Percentiles rank a stretch among this genome's conserved stretches.
Evolutionary conservation across 2,329 filamentous ascomycete genomes (phyloP).

Genomic region (Arachnopeziza araneosa): DNA sequence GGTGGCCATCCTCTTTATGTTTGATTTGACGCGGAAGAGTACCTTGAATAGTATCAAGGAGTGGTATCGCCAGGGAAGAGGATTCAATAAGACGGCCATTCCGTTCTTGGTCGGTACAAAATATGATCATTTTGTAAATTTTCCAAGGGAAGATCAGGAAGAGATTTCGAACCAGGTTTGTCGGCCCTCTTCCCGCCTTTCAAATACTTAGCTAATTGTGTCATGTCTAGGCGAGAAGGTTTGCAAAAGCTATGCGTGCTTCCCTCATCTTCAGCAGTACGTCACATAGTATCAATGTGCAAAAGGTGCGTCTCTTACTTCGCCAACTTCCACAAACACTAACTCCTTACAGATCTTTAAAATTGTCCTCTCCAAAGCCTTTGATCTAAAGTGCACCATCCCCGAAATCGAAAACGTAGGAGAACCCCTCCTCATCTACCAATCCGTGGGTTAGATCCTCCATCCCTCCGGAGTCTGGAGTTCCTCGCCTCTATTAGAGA

Average conservation of each 20-base stretch:
- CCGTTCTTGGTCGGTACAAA: constrained; percentile 96
- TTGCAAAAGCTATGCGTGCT: constrained; percentile 97
- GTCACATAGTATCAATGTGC: constrained; percentile 98
- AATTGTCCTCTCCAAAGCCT: constrained; percentile 96
- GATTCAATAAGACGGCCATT: constrained; percentile 99
- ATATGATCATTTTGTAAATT: constrained; percentile 99
- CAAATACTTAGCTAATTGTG: constrained; percentile 1
- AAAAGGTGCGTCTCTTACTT: constrained; percentile 66
- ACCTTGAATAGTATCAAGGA: constrained; percentile 99
- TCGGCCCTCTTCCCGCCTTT: neutral
- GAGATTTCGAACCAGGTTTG: constrained; percentile 92
- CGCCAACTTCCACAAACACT: neutral
- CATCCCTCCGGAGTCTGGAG: too few relatives aligned
- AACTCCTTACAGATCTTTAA: constrained; percentile 81
- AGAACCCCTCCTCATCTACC: constrained; percentile 90
- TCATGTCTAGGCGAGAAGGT: constrained; percentile 71
- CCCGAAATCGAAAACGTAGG: constrained; percentile 98
- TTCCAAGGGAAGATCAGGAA: constrained; percentile 93
- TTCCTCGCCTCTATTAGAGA: too few relatives aligned
- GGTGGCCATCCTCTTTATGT: constrained; percentile 99
- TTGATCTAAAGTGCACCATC: constrained; percentile 97
- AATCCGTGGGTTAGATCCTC: constrained; percentile 40
- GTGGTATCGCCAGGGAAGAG: constrained; percentile 95
- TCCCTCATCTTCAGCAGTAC: constrained; percentile 98
- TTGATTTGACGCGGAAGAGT: constrained; percentile 95